Conservation (phyloP, 164 flowering plant species). For the Magnolia kwangsiensis region DNA sequence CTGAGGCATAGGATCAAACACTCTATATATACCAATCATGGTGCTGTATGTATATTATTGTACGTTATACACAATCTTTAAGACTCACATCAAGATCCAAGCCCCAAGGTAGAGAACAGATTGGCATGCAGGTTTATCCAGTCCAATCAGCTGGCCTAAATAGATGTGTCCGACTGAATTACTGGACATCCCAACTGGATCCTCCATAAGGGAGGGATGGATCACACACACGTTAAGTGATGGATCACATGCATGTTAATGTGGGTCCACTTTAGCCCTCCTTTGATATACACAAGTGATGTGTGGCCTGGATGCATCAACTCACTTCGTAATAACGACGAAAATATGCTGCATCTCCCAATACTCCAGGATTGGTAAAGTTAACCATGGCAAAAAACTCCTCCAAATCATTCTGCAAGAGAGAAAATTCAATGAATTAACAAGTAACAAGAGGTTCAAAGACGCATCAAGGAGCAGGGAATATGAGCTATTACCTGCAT, state of each 20-base stretch:
- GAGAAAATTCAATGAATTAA: not conserved
- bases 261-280: not conserved
- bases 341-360: slow-evolving; percentile 88
- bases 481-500: slow-evolving; percentile 65
- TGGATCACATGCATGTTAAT: not conserved
- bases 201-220: not conserved
- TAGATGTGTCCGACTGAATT: not conserved
- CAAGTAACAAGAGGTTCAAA: not conserved
- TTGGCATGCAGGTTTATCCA: not conserved
- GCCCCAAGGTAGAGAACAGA: not conserved
- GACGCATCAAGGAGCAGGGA: slow-evolving; percentile 10
- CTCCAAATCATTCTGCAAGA: slow-evolving; percentile 84
- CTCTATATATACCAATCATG: not conserved
- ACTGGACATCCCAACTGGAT: not conserved
- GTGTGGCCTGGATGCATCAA: not conserved
- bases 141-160: not conserved
- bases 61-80: not conserved
- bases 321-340: slow-evolving; percentile 91
- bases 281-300: not conserved
- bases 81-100: not conserved
- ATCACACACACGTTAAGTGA: not conserved
- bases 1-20: no score
- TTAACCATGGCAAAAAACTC: slow-evolving; percentile 99
- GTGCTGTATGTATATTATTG: not conserved
- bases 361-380: slow-evolving; percentile 90